A percentile compares a stretch with the other conserved stretches of the same genome.
phyloP scores from a whole-genome alignment of 1,284 basidiomycete species.

The Apiotrichum brassicae region DNA sequence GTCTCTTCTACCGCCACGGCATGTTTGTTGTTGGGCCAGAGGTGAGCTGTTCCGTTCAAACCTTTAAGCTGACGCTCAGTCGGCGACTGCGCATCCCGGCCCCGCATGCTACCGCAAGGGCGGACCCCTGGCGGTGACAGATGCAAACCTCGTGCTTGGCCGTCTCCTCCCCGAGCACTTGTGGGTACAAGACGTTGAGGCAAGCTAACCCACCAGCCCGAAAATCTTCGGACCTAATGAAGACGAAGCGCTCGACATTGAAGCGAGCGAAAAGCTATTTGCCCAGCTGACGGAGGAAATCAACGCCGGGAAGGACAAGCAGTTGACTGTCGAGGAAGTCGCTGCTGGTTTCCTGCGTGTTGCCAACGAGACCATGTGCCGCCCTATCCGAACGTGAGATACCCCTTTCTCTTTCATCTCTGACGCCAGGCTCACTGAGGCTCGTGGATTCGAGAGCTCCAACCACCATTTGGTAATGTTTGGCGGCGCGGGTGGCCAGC shows the following conservation, averaged over 20 bases:
- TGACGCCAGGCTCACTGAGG: constrained; percentile 28
- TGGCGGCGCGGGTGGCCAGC: constrained; percentile 41
- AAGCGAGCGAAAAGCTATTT: constrained; percentile 42
- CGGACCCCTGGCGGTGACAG: constrained; percentile 41
- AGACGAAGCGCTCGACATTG: constrained; percentile 48
- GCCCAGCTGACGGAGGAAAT: constrained; percentile 46
- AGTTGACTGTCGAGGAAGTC: constrained; percentile 29
- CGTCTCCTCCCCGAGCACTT: constrained; percentile 51
- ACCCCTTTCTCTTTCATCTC: neutral
- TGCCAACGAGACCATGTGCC: constrained; percentile 41
- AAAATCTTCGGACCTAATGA: constrained; percentile 50
- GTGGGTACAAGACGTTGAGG: neutral
- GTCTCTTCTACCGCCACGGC: constrained; percentile 40
- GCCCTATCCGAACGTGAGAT: constrained; percentile 32
- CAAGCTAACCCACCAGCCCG: constrained; percentile 14
- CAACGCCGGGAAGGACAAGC: constrained; percentile 34
- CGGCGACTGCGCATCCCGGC: constrained; percentile 51
- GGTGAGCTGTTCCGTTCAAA: too few species aligned
- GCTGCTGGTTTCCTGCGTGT: constrained; percentile 34
- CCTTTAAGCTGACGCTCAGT: constrained; percentile 4
- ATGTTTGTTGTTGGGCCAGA: constrained; percentile 22
- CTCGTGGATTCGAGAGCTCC: constrained; percentile 30
- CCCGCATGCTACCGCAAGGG: constrained; percentile 39
- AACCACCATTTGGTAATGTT: constrained; percentile 36
- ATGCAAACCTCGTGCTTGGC: constrained; percentile 44